These are phyloP conservation scores for Leishmania guyanensis DNA, from an alignment of 208 protist species.

Conservation along the genomic window DNA sequence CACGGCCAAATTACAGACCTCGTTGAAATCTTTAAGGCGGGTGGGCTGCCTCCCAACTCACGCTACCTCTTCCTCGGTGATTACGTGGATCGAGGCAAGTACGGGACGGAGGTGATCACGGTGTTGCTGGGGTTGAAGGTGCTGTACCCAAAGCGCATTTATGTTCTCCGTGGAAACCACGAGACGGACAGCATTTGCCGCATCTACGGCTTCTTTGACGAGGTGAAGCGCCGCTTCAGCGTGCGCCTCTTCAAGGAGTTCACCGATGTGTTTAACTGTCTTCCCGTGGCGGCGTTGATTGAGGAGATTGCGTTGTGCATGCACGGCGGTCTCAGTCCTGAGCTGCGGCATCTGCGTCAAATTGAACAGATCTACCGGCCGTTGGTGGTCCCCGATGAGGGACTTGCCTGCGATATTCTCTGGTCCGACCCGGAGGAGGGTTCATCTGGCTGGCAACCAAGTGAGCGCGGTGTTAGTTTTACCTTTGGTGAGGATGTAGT, in stretches of 20 bases:
- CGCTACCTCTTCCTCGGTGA: conserved; percentile 99
- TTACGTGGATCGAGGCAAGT: conserved; percentile 98
- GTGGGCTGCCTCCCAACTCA: conserved; percentile 70
- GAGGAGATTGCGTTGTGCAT: conserved; percentile 94
- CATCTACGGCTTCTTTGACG: conserved; percentile 99
- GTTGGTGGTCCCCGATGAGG: conserved; percentile 51
- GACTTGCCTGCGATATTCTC: conserved; percentile 96
- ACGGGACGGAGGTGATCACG: conserved; percentile 93
- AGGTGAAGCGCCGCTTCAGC: conserved; percentile 92
- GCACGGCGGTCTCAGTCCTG: conserved; percentile 97
- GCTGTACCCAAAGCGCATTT: conserved; percentile 97
- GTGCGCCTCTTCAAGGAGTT: conserved; percentile 58
- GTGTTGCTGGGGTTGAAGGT: conserved; percentile 95
- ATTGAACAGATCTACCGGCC: conserved; percentile 82
- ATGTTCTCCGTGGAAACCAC: conserved; percentile 99
- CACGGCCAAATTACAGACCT: conserved; percentile 97
- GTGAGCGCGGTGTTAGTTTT: conserved; percentile 97
- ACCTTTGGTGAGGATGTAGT: conserved; percentile 98
- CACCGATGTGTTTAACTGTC: conserved; percentile 72
- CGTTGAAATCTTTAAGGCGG: conserved; percentile 93
- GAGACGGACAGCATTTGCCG: conserved; percentile 98
- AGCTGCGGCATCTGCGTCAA: conserved; percentile 97
- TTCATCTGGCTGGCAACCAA: conserved; percentile 83
- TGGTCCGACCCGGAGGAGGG: conserved; percentile 98
- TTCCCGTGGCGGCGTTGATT: conserved; percentile 95